Evolutionary conservation across 352 stramenopile species (phyloP).

Genomic region (Phytopythium ostracodes): DNA sequence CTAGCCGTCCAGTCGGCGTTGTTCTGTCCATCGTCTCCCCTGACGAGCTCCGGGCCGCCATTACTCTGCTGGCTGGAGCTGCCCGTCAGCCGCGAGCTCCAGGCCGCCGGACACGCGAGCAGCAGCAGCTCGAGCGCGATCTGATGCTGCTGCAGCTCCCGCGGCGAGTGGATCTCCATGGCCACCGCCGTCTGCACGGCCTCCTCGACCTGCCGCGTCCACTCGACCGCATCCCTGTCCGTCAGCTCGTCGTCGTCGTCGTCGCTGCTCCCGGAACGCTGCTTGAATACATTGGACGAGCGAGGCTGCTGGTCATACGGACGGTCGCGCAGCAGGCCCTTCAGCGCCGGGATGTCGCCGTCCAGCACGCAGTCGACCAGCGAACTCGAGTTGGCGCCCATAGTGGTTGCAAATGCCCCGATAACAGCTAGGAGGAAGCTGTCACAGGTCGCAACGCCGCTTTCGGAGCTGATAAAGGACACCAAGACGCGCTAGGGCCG

Average conservation of each 20-base stretch:
- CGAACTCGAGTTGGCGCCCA: constrained; percentile 3
- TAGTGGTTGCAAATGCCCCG: neutral
- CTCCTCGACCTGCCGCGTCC: constrained; percentile 40
- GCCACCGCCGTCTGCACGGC: constrained; percentile 52
- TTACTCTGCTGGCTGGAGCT: constrained; percentile 6
- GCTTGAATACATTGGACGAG: too few species aligned
- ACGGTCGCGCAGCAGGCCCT: constrained; percentile 25
- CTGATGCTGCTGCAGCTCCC: constrained; percentile 57
- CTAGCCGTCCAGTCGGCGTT: constrained; percentile 38
- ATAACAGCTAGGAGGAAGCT: too few species aligned
- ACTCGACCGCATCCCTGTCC: constrained; percentile 5
- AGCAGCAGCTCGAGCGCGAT: constrained; percentile 59
- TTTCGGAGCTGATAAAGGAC: too few species aligned
- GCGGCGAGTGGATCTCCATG: constrained; percentile 48
- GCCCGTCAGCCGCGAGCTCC: constrained; percentile 18
- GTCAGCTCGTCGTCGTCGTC: neutral
- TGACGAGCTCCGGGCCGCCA: neutral
- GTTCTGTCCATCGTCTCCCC: constrained; percentile 21
- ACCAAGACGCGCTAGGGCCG: too few species aligned
- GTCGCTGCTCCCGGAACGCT: neutral
- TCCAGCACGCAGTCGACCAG: constrained; percentile 53
- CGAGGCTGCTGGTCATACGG: neutral
- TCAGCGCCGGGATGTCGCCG: constrained; percentile 47
- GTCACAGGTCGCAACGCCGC: too few species aligned
- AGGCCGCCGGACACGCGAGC: constrained; percentile 24